These are phyloP conservation scores for Elsinoe fawcettii DNA, from an alignment of 2,329 filamentous ascomycete species.

Conservation along the genomic window DNA sequence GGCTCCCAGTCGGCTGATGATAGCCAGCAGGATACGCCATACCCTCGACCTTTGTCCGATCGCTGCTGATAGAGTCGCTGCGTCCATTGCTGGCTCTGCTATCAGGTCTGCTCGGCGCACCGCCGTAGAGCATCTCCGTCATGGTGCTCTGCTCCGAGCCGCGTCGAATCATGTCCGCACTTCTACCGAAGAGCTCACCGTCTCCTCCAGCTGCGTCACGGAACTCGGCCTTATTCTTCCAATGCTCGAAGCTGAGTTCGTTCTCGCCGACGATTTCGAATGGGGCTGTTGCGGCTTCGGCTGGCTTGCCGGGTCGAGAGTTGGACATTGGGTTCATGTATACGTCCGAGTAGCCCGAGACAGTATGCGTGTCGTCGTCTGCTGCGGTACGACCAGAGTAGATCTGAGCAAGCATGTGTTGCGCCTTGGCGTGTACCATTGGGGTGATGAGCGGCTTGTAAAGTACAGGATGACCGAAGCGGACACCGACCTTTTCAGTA, in stretches of 20 bases:
- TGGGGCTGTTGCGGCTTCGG: constrained; percentile 46
- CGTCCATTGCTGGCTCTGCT: constrained; percentile 16
- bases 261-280: constrained; percentile 87
- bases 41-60: constrained; percentile 28
- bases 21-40: constrained; percentile 42
- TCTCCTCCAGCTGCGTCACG: constrained; percentile 73
- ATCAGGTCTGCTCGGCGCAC: constrained; percentile 7
- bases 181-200: constrained; percentile 50
- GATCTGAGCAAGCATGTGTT: constrained; percentile 75
- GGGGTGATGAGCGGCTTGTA: constrained; percentile 86
- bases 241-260: constrained; percentile 84
- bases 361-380: constrained; percentile 52
- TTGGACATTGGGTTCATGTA: constrained; percentile 73
- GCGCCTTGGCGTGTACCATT: constrained; percentile 88
- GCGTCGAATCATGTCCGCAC: constrained; percentile 52
- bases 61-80: constrained; percentile 26
- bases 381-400: constrained; percentile 66
- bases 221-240: constrained; percentile 84
- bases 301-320: constrained; percentile 50
- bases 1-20: constrained; percentile 38
- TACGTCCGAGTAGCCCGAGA: constrained; percentile 72
- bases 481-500: constrained; percentile 62
- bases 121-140: constrained; percentile 22
- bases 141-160: constrained; percentile 52
- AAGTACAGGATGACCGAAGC: constrained; percentile 85